phyloP scores from a whole-genome alignment of 371 early-diverging fungal species.

The Lichtheimia hyalospora region DNA sequence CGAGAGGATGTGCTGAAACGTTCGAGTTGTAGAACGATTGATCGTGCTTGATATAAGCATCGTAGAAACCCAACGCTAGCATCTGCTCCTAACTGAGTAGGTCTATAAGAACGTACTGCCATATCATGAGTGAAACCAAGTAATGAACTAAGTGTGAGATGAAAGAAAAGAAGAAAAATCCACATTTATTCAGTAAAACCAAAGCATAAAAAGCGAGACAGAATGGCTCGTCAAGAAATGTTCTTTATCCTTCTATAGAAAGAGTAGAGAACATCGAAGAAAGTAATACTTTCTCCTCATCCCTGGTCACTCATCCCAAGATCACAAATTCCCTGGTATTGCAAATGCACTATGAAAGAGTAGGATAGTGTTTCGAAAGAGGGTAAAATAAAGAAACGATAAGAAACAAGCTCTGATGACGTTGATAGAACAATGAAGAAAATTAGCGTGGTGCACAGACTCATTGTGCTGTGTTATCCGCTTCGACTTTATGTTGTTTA shows the following conservation, averaged over 20 bases:
- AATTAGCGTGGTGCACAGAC: no score
- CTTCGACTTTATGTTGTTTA: no score
- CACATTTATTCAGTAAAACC: background rate
- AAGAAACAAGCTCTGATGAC: no score
- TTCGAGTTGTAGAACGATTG: background rate
- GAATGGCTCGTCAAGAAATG: background rate
- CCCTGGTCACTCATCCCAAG: no score
- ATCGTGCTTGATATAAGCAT: background rate
- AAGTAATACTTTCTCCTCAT: no score
- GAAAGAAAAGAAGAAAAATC: background rate
- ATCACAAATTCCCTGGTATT: no score
- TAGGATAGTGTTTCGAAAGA: no score
- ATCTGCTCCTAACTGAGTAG: background rate
- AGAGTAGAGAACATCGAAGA: background rate
- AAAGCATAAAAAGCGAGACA: background rate
- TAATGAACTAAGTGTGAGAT: background rate
- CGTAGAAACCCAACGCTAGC: background rate
- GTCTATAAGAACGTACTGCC: background rate
- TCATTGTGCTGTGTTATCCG: no score
- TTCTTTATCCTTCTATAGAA: constrained; percentile 1
- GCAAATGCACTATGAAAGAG: no score
- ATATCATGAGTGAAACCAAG: constrained; percentile 1
- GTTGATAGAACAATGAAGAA: no score
- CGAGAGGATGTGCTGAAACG: background rate
- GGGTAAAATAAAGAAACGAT: no score